Percentiles rank a stretch among this genome's conserved stretches.
Evolutionary conservation across 306 rosid genomes (phyloP).

Genomic region (Acacia melanoxylon): DNA sequence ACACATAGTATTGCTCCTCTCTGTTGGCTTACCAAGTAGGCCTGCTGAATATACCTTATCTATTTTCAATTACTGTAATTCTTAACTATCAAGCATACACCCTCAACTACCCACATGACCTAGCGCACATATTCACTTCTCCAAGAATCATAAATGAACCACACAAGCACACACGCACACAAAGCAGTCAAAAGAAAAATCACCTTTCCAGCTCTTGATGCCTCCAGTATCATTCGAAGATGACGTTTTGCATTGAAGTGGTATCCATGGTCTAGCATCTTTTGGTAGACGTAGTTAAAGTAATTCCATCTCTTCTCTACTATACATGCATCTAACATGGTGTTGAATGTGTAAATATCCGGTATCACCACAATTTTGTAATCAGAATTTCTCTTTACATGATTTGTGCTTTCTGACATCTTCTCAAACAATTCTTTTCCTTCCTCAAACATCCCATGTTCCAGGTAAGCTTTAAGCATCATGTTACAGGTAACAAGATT

Average conservation of each 20-base stretch:
- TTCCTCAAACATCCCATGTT: constrained; percentile 73
- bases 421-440: constrained; percentile 65
- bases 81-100: background rate
- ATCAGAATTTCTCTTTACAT: constrained; percentile 41
- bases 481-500: constrained; percentile 87
- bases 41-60: background rate
- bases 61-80: background rate
- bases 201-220: constrained; percentile 85
- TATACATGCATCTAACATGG: constrained; percentile 66
- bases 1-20: constrained; percentile 2
- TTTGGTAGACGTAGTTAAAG: constrained; percentile 54
- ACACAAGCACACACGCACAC: background rate
- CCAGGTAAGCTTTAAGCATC: constrained; percentile 76
- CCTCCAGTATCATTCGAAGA: constrained; percentile 75
- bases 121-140: constrained; percentile 2
- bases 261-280: constrained; percentile 67
- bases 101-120: background rate
- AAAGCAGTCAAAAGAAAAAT: background rate
- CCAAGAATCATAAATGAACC: constrained; percentile 10
- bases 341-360: constrained; percentile 82
- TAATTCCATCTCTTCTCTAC: constrained; percentile 76
- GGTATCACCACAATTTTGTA: constrained; percentile 61
- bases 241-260: constrained; percentile 90
- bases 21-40: constrained; percentile 13
- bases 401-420: constrained; percentile 56